Evolutionary conservation across 257 asterid species (phyloP).

Genomic region (Fraxinus americana): DNA sequence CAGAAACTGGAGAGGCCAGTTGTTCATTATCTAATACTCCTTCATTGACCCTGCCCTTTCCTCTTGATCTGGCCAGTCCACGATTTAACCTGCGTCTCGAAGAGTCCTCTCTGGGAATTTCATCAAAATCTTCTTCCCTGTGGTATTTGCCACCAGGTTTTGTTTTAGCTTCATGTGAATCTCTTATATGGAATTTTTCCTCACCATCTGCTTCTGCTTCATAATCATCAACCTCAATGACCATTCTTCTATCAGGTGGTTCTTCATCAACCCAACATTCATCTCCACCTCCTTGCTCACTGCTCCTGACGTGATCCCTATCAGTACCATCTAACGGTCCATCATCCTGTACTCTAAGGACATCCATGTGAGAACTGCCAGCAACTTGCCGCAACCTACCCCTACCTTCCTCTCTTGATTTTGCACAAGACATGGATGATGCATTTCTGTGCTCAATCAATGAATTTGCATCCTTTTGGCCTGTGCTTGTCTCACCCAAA

Average conservation of each 20-base stretch:
- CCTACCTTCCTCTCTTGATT: slow-evolving; percentile 75
- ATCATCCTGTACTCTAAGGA: slow-evolving; percentile 44
- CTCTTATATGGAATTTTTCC: slow-evolving; percentile 54
- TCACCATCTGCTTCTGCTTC: slow-evolving; percentile 65
- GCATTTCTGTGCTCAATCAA: slow-evolving; percentile 55
- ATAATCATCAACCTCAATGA: slow-evolving; percentile 47
- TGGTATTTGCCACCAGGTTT: slow-evolving; percentile 58
- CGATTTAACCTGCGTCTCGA: slow-evolving; percentile 67
- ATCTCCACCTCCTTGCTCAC: slow-evolving; percentile 51
- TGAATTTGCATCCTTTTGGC: slow-evolving; percentile 62
- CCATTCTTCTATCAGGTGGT: slow-evolving; percentile 46
- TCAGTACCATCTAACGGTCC: slow-evolving; percentile 45
- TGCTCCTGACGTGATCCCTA: slow-evolving; percentile 50
- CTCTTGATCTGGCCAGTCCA: slow-evolving; percentile 58
- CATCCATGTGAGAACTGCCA: slow-evolving; percentile 62
- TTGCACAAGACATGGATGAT: slow-evolving; percentile 39
- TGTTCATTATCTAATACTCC: slow-evolving; percentile 69
- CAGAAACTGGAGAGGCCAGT: slow-evolving; percentile 73
- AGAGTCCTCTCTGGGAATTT: slow-evolving; percentile 65
- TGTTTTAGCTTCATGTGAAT: slow-evolving; percentile 57
- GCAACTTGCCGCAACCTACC: slow-evolving; percentile 55
- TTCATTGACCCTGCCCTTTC: slow-evolving; percentile 68
- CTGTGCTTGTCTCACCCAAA: slow-evolving; percentile 65
- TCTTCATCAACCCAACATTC: slow-evolving; percentile 70
- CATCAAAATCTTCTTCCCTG: slow-evolving; percentile 82